Conservation (phyloP, 163 green algal species). For the Scenedesmus sp. region DNA sequence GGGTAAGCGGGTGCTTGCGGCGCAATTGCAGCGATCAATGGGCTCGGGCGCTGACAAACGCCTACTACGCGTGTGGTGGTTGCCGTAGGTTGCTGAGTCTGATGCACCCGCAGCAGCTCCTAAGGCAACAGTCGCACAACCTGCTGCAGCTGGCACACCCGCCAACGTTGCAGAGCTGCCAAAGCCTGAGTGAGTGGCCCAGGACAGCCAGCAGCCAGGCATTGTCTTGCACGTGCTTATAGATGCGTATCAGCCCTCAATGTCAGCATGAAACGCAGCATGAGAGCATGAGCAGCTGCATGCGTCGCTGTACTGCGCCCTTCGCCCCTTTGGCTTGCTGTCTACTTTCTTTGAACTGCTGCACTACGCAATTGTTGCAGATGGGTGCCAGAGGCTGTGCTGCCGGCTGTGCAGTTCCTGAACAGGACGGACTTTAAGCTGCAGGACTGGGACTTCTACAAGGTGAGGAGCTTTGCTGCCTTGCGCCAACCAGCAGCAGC, state of each 20-base stretch:
- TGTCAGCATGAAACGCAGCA: background rate
- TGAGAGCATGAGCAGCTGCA: background rate
- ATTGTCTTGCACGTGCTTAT: background rate
- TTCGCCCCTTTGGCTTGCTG: background rate
- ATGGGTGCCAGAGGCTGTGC: background rate
- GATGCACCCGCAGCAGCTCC: constrained; percentile 12
- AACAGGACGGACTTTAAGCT: constrained; percentile 60
- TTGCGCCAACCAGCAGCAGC: background rate
- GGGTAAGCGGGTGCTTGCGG: background rate
- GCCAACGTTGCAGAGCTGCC: constrained; percentile 29
- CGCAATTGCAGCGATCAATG: background rate
- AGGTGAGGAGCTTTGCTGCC: background rate
- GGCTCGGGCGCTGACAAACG: background rate
- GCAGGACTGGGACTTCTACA: constrained; percentile 52
- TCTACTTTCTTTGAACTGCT: background rate
- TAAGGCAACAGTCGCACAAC: background rate
- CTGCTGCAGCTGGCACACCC: constrained; percentile 24
- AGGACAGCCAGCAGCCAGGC: background rate
- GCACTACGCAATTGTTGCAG: background rate
- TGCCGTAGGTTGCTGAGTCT: constrained; percentile 26
- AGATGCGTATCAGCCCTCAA: background rate
- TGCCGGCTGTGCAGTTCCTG: constrained; percentile 55
- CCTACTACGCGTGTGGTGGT: background rate
- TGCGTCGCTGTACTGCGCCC: background rate
- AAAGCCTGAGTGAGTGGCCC: constrained; percentile 23